Evolutionary conservation across 1,284 basidiomycete genomes (phyloP), one percentile per base, ranked within the genome.

Genomic region (Vanrija sp.): DNA sequence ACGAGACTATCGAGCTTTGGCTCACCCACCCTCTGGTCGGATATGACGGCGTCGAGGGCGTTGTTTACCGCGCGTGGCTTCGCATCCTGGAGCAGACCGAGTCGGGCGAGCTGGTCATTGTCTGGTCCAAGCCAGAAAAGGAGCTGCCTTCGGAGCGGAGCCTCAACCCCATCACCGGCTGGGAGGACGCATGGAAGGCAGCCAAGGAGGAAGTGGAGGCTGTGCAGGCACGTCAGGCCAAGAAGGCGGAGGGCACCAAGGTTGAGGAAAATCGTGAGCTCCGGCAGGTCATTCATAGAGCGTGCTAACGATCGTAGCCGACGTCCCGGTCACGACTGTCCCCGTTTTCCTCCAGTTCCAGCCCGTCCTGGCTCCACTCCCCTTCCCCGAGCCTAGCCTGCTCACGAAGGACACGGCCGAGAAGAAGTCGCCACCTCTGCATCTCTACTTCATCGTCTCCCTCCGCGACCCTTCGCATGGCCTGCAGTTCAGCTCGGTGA

Each of bases 1-100:
- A 98, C 72, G 96, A 99, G 77, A 91, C 98, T 19, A 89, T 98
- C 56, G 86, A 96, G 71, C 86, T 99, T 6, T 93, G 89, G 84
- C 79, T 98, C 37, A 88, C 87, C 62, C 94, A 98, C 77, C 93
- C 95, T 64, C 95, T 99, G 93, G 79, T 84, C 55, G 95, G 96
- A 14, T 97, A 96, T 69, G 92, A 94, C 50, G 96, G 95, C 15
- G 84, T 98, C 44, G 93, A 97, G 73, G 83, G 85, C n/a, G 82
- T 99, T n/a, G 89, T 94, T 12, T 98, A 97, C 77, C 84, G 86
- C 39, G 85, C 89, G 12, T 74, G 72, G 72, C 59, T 53, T 22
- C 49, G 92, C 85, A 84, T 96, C 53, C 84, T 96, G 79, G 92
- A 95, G 64, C 92, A 95, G 79, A 89, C 96, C 3, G 87, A 95